Evolutionary conservation across 225 moss, liverwort and hornwort species (phyloP), one percentile per base, ranked within the genome.

Genomic region (Sphagnum tenellum): DNA sequence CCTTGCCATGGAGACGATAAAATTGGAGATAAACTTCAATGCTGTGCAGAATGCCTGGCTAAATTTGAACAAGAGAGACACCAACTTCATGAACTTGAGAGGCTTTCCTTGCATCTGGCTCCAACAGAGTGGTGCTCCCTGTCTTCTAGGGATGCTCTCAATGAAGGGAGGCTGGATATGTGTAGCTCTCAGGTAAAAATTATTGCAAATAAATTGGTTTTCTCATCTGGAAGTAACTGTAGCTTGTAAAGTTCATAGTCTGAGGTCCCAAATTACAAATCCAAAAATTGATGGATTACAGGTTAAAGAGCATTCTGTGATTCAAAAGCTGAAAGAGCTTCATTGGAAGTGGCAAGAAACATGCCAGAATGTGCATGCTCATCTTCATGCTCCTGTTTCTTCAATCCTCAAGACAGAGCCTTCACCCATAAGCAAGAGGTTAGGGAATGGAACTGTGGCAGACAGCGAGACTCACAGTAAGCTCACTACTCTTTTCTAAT

Each of bases 331-430:
- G 47, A n/a, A 70, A 14, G 74, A 73, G 51, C 78, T 96, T 48
- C 81, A 64, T 12, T 73, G 83, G 13, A 82, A 71, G 29, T 98
- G 86, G 71, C 79, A 78, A 49, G 72, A 68, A 54, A 69, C 45
- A 49, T 98, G 96, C 64, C 70, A 58, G 63, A 64, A 9, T 64
- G 62, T 70, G 69, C 81, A 78, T 52, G 80, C 70, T 53, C 74
- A 75, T 55, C 59, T 8, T 47, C 11, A 59, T 9, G 12, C 63
- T 45, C 46, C 66, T 3, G 78, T 73, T 44, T 46, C 57, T 2
- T 29, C 70, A 0, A 44, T 51, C 2, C n/a, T 53, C 2, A 76
- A 9, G 51, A 52, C 75, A 7, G 82, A 79, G 73, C 69, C 69
- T 45, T 86, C 79, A 44, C 70, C 87, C 4, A 7, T 67, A 29